phyloP scores from a whole-genome alignment of 345 rosid species.

The Eucalyptus victrix region DNA sequence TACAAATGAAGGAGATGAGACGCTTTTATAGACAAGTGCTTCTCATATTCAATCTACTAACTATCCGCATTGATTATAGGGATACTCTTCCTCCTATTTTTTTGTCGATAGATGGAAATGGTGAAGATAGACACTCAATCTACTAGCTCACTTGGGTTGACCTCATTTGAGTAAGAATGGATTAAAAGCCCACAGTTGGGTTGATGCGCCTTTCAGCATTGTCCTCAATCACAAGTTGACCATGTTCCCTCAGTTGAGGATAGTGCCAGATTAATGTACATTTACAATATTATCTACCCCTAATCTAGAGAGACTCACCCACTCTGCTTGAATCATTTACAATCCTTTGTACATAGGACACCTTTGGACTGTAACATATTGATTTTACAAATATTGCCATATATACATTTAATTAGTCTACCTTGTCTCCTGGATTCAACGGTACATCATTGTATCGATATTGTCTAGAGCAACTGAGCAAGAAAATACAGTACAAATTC shows the following conservation, averaged over 20 bases:
- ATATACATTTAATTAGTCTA: not conserved
- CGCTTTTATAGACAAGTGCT: too few relatives aligned
- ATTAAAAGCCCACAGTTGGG: accelerated
- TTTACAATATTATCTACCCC: not conserved
- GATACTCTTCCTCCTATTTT: accelerated
- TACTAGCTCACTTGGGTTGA: too few relatives aligned
- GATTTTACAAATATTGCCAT: too few relatives aligned
- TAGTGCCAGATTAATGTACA: accelerated
- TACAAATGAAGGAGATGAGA: too few relatives aligned
- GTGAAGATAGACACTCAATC: too few relatives aligned
- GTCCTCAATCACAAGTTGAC: accelerated
- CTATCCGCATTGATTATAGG: too few relatives aligned
- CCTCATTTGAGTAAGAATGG: too few relatives aligned
- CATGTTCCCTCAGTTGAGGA: accelerated
- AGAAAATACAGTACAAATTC: not conserved
- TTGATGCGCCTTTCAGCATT: accelerated
- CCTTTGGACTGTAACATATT: too few relatives aligned
- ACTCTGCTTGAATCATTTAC: not conserved
- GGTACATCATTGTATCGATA: not conserved
- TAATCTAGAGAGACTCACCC: not conserved
- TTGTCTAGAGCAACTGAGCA: not conserved
- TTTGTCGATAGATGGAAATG: too few relatives aligned
- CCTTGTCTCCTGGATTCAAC: not conserved
- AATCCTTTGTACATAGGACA: accelerated
- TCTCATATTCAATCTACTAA: too few relatives aligned